Evolutionary conservation across 805 yeast genomes (phyloP), one percentile per base, ranked within the genome.

Genomic region (Ogataea pini): DNA sequence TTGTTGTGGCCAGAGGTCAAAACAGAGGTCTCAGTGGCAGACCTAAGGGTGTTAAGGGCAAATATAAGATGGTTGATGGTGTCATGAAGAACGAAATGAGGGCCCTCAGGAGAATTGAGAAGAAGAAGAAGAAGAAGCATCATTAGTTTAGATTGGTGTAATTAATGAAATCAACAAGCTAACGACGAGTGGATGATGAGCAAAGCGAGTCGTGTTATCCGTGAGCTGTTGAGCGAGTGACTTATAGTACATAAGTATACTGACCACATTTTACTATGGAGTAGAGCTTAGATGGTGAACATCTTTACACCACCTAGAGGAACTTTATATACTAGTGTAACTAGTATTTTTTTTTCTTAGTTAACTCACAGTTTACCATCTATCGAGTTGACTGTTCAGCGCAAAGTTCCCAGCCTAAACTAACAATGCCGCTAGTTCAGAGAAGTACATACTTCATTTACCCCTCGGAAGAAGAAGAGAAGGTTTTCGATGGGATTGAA

Each of bases 31-130:
- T 91, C 44, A 75, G 87, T 58, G 99, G 99, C 47, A 86, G 99
- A 74, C 99, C 99, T 36, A 86, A 82, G 72, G 99, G 99, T 68
- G 82, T 94, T 58, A 89, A 84, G 69, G 99, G 99, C 72, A 90
- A 89, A 68, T 94, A 94, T 75, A 94, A 89, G 85, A 94, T 94
- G 99, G 98, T 94, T 59, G 99, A 94, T 71, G 98, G 98, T 76
- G 88, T 85, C 17, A 76, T 89, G 86, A 94, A 94, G 87, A 94
- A 94, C 69, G 99, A 94, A 72, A 91, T 86, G 77, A 78, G 99
- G 58, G 97, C 98, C 12, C 75, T 92, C 63, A 84, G 80, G 64
- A 83, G 98, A 67, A 88, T 91, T 57, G 86, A 89, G 20, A 94
- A 91, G 78, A 89, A 88, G 74, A 77, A 85, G 63, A 86, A 80